phyloP scores from a whole-genome alignment of 2,329 filamentous ascomycete species.

The Paracoccidioides brasiliensis region DNA sequence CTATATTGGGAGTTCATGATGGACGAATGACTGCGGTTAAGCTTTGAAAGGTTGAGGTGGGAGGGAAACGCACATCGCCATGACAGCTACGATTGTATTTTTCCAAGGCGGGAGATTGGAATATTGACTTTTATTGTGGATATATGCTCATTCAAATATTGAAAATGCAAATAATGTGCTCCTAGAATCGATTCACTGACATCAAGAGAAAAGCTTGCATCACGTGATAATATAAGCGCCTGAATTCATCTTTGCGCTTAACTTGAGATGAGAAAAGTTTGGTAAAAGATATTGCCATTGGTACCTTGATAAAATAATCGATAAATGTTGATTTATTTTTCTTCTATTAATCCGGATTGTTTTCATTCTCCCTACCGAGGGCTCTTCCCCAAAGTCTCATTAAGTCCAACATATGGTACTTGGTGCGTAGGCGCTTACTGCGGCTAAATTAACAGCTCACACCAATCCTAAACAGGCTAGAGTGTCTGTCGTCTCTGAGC shows the following conservation, averaged over 20 bases:
- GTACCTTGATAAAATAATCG: too few species aligned
- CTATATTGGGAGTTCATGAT: constrained; percentile 4
- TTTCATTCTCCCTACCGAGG: too few species aligned
- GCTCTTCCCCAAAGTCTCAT: too few species aligned
- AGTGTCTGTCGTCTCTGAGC: not conserved
- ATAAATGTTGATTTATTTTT: too few species aligned
- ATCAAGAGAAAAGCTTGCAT: not conserved
- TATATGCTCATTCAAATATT: too few species aligned
- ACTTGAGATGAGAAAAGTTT: too few species aligned
- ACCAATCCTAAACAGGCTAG: not conserved
- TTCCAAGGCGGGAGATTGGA: not conserved
- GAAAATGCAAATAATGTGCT: too few species aligned
- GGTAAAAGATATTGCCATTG: too few species aligned
- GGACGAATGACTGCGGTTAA: not conserved
- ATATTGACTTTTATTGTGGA: not conserved
- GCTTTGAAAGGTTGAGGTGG: not conserved
- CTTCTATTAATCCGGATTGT: too few species aligned
- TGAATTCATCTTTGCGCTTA: too few species aligned
- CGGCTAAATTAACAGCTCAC: not conserved
- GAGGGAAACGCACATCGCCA: not conserved
- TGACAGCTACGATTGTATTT: not conserved
- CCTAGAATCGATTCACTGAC: too few species aligned
- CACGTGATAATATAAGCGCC: not conserved
- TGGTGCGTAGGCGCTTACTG: not conserved
- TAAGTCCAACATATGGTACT: too few species aligned